Percentiles rank a stretch among this genome's conserved stretches.
Evolutionary conservation across 305 asterid species (phyloP).

Genomic region (Rubia tinctorum): DNA sequence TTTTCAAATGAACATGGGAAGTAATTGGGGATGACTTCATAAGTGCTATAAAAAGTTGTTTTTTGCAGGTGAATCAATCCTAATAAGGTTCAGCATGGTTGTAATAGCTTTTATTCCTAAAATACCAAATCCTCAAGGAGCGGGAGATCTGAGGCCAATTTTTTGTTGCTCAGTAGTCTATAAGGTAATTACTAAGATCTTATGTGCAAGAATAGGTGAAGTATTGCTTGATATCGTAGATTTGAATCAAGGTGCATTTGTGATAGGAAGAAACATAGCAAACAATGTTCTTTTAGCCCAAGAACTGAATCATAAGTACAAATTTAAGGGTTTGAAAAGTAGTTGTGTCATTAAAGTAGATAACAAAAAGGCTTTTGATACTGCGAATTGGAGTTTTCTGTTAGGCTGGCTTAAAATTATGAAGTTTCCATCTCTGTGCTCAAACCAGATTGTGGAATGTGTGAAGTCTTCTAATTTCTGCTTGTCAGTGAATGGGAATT

Average conservation of each 20-base stretch:
- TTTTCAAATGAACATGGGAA: not conserved
- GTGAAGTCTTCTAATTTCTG: not conserved
- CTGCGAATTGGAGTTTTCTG: not conserved
- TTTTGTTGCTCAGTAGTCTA: not conserved
- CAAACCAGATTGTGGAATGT: not conserved
- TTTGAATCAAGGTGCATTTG: not conserved
- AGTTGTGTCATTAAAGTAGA: not conserved
- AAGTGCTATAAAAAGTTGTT: not conserved
- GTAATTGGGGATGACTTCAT: not conserved
- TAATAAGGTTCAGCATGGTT: not conserved
- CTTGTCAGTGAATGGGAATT: not conserved
- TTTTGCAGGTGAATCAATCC: not conserved
- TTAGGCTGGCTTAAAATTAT: not conserved
- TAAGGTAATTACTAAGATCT: not conserved
- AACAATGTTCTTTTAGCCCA: not conserved
- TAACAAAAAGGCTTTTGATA: not conserved
- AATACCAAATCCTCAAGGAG: not conserved
- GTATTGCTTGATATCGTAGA: not conserved
- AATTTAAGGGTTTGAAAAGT: not conserved
- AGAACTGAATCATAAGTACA: not conserved
- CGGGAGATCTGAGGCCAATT: not conserved
- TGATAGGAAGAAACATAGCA: not conserved
- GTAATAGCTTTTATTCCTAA: not conserved
- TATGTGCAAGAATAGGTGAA: not conserved
- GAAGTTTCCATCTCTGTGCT: not conserved